Evolutionary conservation across 345 rosid species (phyloP).

Genomic region (Acer campestre): DNA sequence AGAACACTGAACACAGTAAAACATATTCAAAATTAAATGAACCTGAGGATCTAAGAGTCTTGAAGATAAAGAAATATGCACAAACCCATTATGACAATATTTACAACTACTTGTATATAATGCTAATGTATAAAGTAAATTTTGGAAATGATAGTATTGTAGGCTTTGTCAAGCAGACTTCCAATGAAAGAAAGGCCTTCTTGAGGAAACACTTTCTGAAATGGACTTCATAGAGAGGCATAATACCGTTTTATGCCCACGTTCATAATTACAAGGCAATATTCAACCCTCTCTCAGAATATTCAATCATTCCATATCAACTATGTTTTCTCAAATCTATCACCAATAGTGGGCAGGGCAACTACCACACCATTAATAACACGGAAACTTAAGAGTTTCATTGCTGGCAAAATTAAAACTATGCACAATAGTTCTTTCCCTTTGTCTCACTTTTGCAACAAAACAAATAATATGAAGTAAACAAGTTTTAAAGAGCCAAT

Average conservation of each 20-base stretch:
- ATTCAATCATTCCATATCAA: background rate
- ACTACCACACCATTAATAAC: background rate
- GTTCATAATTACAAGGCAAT: no score
- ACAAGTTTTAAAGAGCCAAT: background rate
- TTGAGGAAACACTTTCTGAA: no score
- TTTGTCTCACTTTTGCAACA: background rate
- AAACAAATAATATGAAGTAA: no score
- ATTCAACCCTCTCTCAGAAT: no score
- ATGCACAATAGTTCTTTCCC: background rate
- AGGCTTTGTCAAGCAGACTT: no score
- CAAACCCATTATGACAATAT: no score
- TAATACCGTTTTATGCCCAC: no score
- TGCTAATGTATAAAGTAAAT: background rate
- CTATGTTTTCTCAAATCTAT: background rate
- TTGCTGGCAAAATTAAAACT: background rate
- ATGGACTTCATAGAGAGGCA: no score
- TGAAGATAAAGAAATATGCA: background rate
- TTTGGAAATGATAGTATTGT: no score
- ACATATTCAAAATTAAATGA: background rate
- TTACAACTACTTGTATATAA: background rate
- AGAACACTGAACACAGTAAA: background rate
- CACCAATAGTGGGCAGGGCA: background rate
- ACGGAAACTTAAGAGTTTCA: no score
- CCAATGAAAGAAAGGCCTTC: no score
- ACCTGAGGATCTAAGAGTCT: background rate